These are phyloP conservation scores for Cryptosporidium canis DNA, from an alignment of 169 alveolate genomes.

Conservation along the genomic window DNA sequence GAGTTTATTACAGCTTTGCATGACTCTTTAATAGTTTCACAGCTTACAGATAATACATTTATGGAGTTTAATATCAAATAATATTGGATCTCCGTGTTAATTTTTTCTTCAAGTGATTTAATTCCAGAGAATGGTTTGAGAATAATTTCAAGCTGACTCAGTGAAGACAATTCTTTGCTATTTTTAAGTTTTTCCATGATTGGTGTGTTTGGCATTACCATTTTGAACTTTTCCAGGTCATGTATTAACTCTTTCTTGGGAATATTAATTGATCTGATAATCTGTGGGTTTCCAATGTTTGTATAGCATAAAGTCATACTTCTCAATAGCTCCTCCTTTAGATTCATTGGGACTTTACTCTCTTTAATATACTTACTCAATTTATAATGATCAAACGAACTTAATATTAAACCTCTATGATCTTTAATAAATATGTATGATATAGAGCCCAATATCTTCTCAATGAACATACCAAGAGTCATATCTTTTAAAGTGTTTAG, in stretches of 20 bases:
- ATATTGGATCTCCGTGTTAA: conserved; percentile 40
- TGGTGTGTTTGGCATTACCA: not conserved
- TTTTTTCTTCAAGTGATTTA: conserved; percentile 17
- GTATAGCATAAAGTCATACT: conserved; percentile 65
- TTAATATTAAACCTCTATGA: conserved; percentile 34
- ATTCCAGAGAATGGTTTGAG: conserved; percentile 25
- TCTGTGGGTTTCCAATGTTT: conserved; percentile 38
- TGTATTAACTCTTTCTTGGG: conserved; percentile 19
- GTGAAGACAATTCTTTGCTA: not conserved
- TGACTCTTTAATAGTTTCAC: conserved; percentile 44
- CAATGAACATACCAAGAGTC: not conserved
- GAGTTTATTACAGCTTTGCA: conserved; percentile 52
- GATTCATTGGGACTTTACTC: conserved; percentile 13
- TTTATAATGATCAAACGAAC: conserved; percentile 47
- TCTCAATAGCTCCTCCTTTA: conserved; percentile 43
- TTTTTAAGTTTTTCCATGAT: conserved; percentile 2
- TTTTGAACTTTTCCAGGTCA: conserved; percentile 15
- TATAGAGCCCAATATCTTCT: not conserved
- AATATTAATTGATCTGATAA: conserved; percentile 11
- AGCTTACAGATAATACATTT: not conserved
- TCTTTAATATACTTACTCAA: conserved; percentile 15
- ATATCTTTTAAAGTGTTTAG: not conserved
- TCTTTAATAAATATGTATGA: not conserved
- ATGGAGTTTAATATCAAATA: conserved; percentile 33
- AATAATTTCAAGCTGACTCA: conserved; percentile 25